These are phyloP conservation scores for Botrytis sinoallii DNA, from an alignment of 2,329 filamentous ascomycete species.

Conservation along the genomic window DNA sequence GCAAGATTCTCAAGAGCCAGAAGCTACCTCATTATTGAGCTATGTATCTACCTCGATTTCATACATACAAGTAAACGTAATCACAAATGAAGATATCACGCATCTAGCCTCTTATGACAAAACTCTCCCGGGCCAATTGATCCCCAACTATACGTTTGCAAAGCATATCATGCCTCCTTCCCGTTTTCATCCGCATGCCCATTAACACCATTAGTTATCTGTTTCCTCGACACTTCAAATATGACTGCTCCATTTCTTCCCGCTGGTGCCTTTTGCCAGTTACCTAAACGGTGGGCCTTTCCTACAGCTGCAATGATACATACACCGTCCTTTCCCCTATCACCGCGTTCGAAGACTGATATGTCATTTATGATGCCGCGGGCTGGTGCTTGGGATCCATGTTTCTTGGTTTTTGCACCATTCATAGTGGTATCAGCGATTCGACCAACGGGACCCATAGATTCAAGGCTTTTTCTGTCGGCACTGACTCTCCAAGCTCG, in stretches of 20 bases:
- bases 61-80: not conserved
- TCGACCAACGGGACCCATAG: conserved; percentile 60
- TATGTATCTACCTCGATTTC: conserved; percentile 2
- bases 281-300: conserved; percentile 79
- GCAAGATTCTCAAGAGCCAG: not conserved
- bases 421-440: not conserved
- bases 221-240: conserved; percentile 68
- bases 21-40: conserved; percentile 6
- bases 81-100: conserved; percentile 16
- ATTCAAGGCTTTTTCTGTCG: conserved; percentile 76
- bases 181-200: conserved; percentile 16
- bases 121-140: not conserved
- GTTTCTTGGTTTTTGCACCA: not conserved
- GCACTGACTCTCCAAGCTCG: conserved; percentile 80
- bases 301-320: conserved; percentile 84
- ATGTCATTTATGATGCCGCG: conserved; percentile 85
- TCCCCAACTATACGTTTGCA: not conserved
- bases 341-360: conserved; percentile 79
- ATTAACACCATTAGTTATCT: conserved; percentile 26
- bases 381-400: conserved; percentile 16
- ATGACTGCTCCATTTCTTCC: conserved; percentile 83
- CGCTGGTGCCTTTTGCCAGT: conserved; percentile 61
- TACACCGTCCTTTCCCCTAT: conserved; percentile 70
- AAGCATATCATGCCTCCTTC: not conserved
- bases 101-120: conserved; percentile 19